phyloP scores from a whole-genome alignment of 768 basidiomycete species.

The Leucocoprinus leucothites region DNA sequence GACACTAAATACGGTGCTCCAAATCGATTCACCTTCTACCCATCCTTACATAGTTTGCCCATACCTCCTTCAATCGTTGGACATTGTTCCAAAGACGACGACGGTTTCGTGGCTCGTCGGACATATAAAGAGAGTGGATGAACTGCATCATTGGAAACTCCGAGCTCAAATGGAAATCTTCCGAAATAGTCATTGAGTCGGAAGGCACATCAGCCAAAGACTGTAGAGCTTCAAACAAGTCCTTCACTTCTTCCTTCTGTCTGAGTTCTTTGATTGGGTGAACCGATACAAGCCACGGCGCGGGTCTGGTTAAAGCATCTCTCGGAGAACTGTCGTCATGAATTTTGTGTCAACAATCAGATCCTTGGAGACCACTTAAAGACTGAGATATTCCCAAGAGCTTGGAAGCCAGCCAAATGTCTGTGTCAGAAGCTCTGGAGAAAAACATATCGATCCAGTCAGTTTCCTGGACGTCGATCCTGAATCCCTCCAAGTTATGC shows the following conservation, averaged over 20 bases:
- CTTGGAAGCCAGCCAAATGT: constrained; percentile 1
- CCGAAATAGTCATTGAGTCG: too few relatives aligned
- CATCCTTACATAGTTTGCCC: constrained; percentile 1
- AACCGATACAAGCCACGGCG: not conserved
- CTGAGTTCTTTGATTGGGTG: not conserved
- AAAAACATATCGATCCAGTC: not conserved
- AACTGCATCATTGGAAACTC: not conserved
- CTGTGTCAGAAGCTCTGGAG: not conserved
- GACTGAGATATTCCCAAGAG: not conserved
- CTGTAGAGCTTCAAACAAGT: not conserved
- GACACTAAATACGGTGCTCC: constrained; percentile 1
- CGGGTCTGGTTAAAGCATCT: not conserved
- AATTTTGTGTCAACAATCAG: not conserved
- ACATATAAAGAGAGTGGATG: not conserved
- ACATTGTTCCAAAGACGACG: not conserved
- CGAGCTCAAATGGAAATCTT: not conserved
- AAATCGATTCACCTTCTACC: constrained; percentile 7
- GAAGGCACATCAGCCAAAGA: not conserved
- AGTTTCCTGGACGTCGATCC: constrained; percentile 7
- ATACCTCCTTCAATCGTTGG: constrained; percentile 1
- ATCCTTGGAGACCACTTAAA: not conserved
- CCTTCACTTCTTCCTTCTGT: not conserved
- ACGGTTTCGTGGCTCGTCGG: not conserved
- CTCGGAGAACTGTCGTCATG: not conserved
- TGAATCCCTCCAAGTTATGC: not conserved